These are phyloP conservation scores for Tympanopsis confertula DNA, from an alignment of 2,329 filamentous ascomycete species.

Conservation along the genomic window DNA sequence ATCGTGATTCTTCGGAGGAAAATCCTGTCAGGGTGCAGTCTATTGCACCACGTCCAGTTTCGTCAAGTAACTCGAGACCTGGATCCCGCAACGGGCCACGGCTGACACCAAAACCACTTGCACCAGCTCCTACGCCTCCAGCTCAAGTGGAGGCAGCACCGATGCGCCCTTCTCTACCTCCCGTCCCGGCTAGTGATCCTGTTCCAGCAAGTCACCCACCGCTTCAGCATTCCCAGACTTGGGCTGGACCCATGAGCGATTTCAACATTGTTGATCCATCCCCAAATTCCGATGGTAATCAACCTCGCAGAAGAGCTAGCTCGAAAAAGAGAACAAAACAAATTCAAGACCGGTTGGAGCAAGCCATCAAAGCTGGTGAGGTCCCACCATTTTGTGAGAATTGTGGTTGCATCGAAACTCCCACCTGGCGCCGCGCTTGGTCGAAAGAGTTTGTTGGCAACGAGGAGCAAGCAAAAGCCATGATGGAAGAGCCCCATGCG, in stretches of 20 bases:
- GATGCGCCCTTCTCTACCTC: too few relatives aligned
- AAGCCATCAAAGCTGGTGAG: not conserved
- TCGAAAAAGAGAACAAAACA: not conserved
- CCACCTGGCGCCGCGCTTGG: slow-evolving; percentile 1
- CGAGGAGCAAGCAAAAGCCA: not conserved
- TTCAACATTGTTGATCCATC: not conserved
- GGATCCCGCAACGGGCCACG: not conserved
- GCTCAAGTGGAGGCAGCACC: not conserved
- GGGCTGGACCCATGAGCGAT: not conserved
- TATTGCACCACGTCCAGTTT: not conserved
- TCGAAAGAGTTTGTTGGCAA: not conserved
- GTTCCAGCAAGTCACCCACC: not conserved
- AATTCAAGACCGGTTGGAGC: not conserved
- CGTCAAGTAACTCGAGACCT: not conserved
- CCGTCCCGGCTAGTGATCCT: not conserved
- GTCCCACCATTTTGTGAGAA: not conserved
- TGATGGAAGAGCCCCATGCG: not conserved
- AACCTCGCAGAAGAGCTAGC: too few relatives aligned
- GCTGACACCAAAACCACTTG: not conserved
- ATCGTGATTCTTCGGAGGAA: too few relatives aligned
- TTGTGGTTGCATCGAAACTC: not conserved
- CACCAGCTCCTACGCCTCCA: not conserved
- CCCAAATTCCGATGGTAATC: not conserved
- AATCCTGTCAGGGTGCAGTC: not conserved
- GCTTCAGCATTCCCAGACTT: not conserved